These are phyloP conservation scores for Paecilomyces dactylethromorphus DNA, from an alignment of 2,329 filamentous ascomycete species.

Conservation along the genomic window DNA sequence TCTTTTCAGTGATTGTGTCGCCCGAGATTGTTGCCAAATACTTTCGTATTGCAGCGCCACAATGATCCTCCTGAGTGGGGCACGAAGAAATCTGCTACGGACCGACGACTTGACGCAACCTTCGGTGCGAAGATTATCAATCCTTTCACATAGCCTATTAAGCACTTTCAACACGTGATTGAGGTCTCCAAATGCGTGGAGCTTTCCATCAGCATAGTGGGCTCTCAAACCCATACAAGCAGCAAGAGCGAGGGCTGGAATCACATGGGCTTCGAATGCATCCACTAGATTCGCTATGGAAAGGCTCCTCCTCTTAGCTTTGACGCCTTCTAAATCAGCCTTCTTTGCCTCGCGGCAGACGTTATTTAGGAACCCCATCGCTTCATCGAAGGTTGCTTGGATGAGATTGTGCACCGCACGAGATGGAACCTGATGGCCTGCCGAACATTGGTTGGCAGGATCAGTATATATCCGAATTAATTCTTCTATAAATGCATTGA, in stretches of 20 bases:
- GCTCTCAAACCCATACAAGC: conserved; percentile 13
- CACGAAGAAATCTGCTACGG: conserved; percentile 4
- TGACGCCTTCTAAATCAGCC: not conserved
- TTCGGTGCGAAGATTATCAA: conserved; percentile 4
- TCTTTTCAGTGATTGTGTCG: not conserved
- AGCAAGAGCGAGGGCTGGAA: conserved; percentile 12
- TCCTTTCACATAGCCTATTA: conserved; percentile 8
- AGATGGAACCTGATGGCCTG: not conserved
- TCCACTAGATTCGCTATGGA: conserved; percentile 7
- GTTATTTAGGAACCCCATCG: conserved; percentile 6
- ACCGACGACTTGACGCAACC: conserved; percentile 4
- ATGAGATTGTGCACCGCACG: conserved; percentile 2
- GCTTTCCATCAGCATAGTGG: conserved; percentile 8
- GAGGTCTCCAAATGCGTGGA: conserved; percentile 12
- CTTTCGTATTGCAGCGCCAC: conserved; percentile 4
- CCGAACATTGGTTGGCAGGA: not conserved
- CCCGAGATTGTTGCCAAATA: not conserved
- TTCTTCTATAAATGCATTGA: not conserved
- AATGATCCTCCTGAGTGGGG: conserved; percentile 8
- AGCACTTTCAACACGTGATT: conserved; percentile 11
- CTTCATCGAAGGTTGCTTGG: conserved; percentile 8
- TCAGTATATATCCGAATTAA: not conserved
- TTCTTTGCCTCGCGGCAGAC: conserved; percentile 5
- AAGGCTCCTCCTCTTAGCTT: conserved; percentile 1
- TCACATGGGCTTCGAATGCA: conserved; percentile 12